Evolutionary conservation across 1,139 yeast genomes (phyloP).

Genomic region (Kodamaea suecica): DNA sequence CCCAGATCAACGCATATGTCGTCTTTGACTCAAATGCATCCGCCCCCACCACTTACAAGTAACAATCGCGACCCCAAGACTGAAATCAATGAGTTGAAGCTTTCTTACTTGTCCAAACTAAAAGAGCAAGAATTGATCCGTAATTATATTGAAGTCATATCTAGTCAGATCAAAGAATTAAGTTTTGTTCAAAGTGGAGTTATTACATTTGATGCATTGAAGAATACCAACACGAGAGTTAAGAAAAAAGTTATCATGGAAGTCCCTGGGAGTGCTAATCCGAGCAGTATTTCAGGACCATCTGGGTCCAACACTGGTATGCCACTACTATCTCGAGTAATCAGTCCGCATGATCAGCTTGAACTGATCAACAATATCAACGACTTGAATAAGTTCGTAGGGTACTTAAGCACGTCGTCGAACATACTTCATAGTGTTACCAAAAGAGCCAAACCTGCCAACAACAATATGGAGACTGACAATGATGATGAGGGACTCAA

Average conservation of each 20-base stretch:
- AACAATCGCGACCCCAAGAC: conserved; percentile 18
- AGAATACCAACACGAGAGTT: conserved; percentile 8
- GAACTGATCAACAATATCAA: conserved; percentile 41
- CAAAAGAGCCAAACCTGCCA: conserved; percentile 20
- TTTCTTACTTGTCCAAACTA: conserved; percentile 35
- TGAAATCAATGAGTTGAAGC: conserved; percentile 25
- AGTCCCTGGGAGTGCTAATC: neutral
- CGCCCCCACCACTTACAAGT: conserved; percentile 14
- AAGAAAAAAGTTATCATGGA: conserved; percentile 3
- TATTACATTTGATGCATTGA: conserved; percentile 44
- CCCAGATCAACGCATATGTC: too few relatives aligned
- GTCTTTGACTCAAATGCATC: neutral
- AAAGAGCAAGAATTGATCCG: conserved; percentile 46
- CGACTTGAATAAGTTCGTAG: conserved; percentile 43
- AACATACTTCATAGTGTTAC: conserved; percentile 39
- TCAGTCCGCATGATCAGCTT: conserved; percentile 33
- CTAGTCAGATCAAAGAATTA: conserved; percentile 45
- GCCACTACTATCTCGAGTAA: too few relatives aligned
- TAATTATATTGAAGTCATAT: conserved; percentile 44
- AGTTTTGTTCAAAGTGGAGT: conserved; percentile 47
- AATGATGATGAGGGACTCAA: conserved; percentile 23
- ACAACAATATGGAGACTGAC: conserved; percentile 5
- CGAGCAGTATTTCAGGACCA: conserved; percentile 2
- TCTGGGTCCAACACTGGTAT: conserved; percentile 5
- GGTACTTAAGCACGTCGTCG: conserved; percentile 39